Evolutionary conservation across 2,329 filamentous ascomycete species (phyloP).

Genomic region (Exserohilum turcica): DNA sequence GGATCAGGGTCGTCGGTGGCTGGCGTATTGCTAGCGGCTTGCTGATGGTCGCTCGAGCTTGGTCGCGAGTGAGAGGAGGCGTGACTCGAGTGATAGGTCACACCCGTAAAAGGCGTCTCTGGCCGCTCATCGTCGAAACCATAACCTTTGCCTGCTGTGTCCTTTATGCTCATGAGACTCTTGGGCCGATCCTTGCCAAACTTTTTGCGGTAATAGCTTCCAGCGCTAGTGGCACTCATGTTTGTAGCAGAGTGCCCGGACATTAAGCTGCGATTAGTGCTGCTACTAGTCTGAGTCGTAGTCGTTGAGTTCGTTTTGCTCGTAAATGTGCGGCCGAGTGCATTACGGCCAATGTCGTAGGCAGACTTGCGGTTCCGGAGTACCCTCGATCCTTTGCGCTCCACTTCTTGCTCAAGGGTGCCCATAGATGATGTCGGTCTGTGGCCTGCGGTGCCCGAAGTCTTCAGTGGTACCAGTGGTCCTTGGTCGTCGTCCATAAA

Average conservation of each 20-base stretch:
- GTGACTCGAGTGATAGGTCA: constrained; percentile 92
- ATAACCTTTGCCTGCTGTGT: constrained; percentile 41
- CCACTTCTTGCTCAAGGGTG: constrained; percentile 31
- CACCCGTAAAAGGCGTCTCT: constrained; percentile 68
- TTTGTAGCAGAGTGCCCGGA: constrained; percentile 88
- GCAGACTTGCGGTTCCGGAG: constrained; percentile 73
- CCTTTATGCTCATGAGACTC: constrained; percentile 66
- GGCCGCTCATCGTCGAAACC: constrained; percentile 51
- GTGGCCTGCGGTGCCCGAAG: constrained; percentile 41
- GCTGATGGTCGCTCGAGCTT: constrained; percentile 53
- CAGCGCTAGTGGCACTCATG: constrained; percentile 93
- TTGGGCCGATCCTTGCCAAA: constrained; percentile 60
- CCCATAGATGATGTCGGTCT: constrained; percentile 49
- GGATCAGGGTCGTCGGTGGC: constrained; percentile 68
- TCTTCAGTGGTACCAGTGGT: constrained; percentile 68
- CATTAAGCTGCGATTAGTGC: constrained; percentile 87
- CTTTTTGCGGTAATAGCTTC: constrained; percentile 83
- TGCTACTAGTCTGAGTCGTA: constrained; percentile 64
- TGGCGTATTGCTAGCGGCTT: constrained; percentile 59
- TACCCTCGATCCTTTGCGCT: constrained; percentile 36
- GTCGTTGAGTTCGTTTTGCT: constrained; percentile 84
- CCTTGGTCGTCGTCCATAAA: constrained; percentile 50
- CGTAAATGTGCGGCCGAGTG: constrained; percentile 79
- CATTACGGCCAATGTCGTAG: constrained; percentile 73
- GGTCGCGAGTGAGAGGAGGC: constrained; percentile 58